Conservation (phyloP, 2,329 filamentous ascomycete species). For the Alternaria solani region DNA sequence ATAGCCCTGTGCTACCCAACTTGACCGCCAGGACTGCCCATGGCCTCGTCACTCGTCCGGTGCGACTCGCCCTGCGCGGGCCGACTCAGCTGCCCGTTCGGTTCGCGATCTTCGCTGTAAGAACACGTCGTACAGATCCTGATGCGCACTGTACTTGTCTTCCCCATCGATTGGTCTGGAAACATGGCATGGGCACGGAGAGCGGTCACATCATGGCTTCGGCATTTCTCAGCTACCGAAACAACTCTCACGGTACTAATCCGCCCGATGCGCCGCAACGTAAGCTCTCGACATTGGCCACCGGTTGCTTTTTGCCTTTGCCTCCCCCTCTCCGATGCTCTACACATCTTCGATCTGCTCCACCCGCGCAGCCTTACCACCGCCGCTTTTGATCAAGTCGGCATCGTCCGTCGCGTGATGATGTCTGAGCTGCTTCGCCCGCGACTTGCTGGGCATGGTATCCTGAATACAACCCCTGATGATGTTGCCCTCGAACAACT, state of each 20-base stretch:
- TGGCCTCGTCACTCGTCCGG: constrained; percentile 24
- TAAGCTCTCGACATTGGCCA: constrained; percentile 12
- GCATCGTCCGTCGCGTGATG: constrained; percentile 42
- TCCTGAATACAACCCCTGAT: constrained; percentile 52
- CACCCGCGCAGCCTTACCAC: constrained; percentile 29
- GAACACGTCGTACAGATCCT: constrained; percentile 29
- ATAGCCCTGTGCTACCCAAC: constrained; percentile 26
- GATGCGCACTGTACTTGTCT: background rate
- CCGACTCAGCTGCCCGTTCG: constrained; percentile 15
- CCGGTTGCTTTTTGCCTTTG: constrained; percentile 17
- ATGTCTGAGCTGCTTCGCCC: constrained; percentile 49
- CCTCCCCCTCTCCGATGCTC: constrained; percentile 10
- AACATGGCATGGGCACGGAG: constrained; percentile 1
- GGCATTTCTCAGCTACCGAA: constrained; percentile 7
- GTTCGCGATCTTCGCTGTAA: constrained; percentile 26
- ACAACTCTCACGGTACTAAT: constrained; percentile 3
- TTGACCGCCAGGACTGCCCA: constrained; percentile 11
- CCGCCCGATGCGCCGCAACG: constrained; percentile 13
- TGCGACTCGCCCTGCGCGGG: constrained; percentile 12
- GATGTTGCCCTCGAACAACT: constrained; percentile 55
- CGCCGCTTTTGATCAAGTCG: constrained; percentile 33
- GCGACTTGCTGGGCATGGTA: constrained; percentile 47
- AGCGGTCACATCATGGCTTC: constrained; percentile 5
- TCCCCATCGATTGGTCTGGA: constrained; percentile 3
- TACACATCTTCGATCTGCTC: constrained; percentile 43